Conservation (phyloP, 345 rosid genomes). For the Chamaenerion angustifolium region DNA sequence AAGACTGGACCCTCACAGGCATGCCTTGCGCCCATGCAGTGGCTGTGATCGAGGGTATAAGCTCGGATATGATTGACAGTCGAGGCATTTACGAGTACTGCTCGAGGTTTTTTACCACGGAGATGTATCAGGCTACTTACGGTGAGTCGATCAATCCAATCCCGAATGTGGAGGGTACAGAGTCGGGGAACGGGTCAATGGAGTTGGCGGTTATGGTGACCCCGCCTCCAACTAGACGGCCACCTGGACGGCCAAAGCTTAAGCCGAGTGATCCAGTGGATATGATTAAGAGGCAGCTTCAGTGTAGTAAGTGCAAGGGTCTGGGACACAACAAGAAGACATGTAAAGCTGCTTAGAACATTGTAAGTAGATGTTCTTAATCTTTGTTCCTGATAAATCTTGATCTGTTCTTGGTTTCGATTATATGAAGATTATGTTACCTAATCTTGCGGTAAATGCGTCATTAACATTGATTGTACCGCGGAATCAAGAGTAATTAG, state of each 20-base stretch:
- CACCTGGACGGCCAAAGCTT: slow-evolving; percentile 72
- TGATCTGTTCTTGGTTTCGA: too few relatives aligned
- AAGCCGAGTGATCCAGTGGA: slow-evolving; percentile 53
- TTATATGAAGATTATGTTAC: too few relatives aligned
- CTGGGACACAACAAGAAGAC: slow-evolving; percentile 93
- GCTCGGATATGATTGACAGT: slow-evolving; percentile 4
- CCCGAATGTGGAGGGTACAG: slow-evolving; percentile 52
- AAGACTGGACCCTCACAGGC: slow-evolving; percentile 58
- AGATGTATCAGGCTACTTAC: slow-evolving; percentile 37
- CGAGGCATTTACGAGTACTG: slow-evolving; percentile 67
- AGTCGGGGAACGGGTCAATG: slow-evolving; percentile 24
- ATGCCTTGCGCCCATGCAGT: slow-evolving; percentile 77
- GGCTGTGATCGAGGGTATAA: slow-evolving; percentile 39
- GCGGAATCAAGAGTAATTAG: too few relatives aligned
- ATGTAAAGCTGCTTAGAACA: slow-evolving; percentile 44
- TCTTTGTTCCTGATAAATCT: too few relatives aligned
- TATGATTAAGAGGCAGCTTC: slow-evolving; percentile 66
- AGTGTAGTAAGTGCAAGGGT: slow-evolving; percentile 96
- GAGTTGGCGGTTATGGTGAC: slow-evolving; percentile 40
- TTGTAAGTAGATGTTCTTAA: background rate
- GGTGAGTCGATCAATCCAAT: slow-evolving; percentile 54
- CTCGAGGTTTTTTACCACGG: slow-evolving; percentile 47
- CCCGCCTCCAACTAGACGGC: slow-evolving; percentile 74
- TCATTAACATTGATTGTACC: too few relatives aligned
- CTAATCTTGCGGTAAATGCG: too few relatives aligned